phyloP scores from a whole-genome alignment of 2,329 filamentous ascomycete genomes.

The Cytospora mali region DNA sequence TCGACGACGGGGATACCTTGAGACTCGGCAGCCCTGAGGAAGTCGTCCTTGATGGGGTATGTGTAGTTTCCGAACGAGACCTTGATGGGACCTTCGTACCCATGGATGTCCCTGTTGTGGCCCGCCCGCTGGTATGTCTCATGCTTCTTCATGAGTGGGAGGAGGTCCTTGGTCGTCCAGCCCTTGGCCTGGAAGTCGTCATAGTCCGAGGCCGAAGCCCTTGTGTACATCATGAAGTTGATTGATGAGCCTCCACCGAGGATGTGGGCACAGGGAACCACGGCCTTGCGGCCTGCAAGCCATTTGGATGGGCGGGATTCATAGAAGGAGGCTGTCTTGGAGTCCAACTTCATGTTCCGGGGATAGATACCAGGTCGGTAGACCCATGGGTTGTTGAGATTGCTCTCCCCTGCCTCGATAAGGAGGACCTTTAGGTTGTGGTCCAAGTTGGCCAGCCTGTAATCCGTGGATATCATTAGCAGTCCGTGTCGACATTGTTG shows the following conservation, averaged over 20 bases:
- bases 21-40: slow-evolving; percentile 70
- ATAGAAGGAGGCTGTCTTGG: slow-evolving; percentile 81
- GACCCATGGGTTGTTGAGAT: slow-evolving; percentile 78
- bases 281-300: slow-evolving; percentile 69
- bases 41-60: slow-evolving; percentile 82
- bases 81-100: slow-evolving; percentile 79
- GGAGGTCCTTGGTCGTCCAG: slow-evolving; percentile 75
- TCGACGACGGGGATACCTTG: slow-evolving; percentile 77
- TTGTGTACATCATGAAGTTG: slow-evolving; percentile 81
- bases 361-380: slow-evolving; percentile 77
- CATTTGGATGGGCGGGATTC: slow-evolving; percentile 74
- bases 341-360: slow-evolving; percentile 77
- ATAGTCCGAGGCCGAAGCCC: slow-evolving; percentile 72
- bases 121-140: slow-evolving; percentile 73
- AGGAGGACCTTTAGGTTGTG: slow-evolving; percentile 71
- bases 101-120: slow-evolving; percentile 70
- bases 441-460: slow-evolving; percentile 72
- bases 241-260: slow-evolving; percentile 74
- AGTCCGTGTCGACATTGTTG: neutral
- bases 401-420: slow-evolving; percentile 72
- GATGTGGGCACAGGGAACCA: slow-evolving; percentile 75
- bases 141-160: slow-evolving; percentile 79
- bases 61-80: slow-evolving; percentile 81
- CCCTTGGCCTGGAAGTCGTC: slow-evolving; percentile 80
- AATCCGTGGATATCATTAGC: slow-evolving; percentile 38